These are phyloP conservation scores for Phaeosphaeria sp. DNA, from an alignment of 2,329 filamentous ascomycete genomes.

Conservation along the genomic window DNA sequence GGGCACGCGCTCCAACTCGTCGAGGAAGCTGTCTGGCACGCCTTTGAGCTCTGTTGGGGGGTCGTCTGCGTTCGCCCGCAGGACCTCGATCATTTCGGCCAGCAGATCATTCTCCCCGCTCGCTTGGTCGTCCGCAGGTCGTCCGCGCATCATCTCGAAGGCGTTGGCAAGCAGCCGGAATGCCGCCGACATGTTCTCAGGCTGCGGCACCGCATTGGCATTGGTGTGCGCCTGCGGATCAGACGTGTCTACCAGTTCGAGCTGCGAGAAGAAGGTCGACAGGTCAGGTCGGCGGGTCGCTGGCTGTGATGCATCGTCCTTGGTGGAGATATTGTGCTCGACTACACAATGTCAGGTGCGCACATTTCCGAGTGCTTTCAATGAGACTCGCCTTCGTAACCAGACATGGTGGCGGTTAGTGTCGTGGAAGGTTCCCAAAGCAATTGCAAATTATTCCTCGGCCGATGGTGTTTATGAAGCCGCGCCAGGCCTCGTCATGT, in stretches of 20 bases:
- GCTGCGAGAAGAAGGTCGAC: constrained; percentile 69
- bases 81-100: constrained; percentile 61
- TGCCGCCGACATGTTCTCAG: constrained; percentile 66
- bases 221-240: constrained; percentile 59
- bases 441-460: constrained; percentile 1
- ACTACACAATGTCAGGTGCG: constrained; percentile 44
- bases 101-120: constrained; percentile 53
- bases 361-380: neutral
- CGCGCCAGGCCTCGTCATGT: constrained; percentile 8
- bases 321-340: constrained; percentile 56
- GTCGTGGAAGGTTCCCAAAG: constrained; percentile 32
- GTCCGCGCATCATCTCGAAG: constrained; percentile 63
- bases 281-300: constrained; percentile 66
- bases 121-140: constrained; percentile 40
- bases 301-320: constrained; percentile 44
- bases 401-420: constrained; percentile 48
- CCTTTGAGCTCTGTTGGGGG: constrained; percentile 68
- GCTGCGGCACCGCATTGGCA: constrained; percentile 65
- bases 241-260: constrained; percentile 64
- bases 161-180: constrained; percentile 68
- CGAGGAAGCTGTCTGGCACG: constrained; percentile 67
- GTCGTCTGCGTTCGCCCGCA: constrained; percentile 63
- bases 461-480: constrained; percentile 16
- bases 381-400: constrained; percentile 52
- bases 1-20: constrained; percentile 66